phyloP scores from a whole-genome alignment of 208 protist genomes.

The Trypanosoma cruzi region DNA sequence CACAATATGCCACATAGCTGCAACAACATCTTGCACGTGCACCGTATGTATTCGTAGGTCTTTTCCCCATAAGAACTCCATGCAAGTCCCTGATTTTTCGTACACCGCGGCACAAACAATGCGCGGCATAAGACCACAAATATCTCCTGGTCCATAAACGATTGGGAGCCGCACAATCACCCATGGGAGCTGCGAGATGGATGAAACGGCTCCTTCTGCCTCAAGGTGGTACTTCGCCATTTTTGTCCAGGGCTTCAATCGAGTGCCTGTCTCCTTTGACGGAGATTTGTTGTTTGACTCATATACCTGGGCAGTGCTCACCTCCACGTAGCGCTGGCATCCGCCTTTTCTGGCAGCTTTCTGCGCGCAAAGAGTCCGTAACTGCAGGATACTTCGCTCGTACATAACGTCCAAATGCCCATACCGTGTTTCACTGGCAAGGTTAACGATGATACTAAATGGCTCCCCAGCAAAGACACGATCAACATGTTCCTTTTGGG shows the following conservation, averaged over 20 bases:
- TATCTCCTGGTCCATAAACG: conserved; percentile 92
- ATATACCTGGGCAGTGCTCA: conserved; percentile 94
- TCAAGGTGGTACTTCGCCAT: conserved; percentile 75
- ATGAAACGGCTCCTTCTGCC: conserved; percentile 70
- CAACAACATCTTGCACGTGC: conserved; percentile 90
- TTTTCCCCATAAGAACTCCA: conserved; percentile 91
- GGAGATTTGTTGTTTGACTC: conserved; percentile 50
- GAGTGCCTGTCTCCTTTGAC: conserved; percentile 19
- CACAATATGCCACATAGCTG: conserved; percentile 75
- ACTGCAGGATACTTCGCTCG: conserved; percentile 64
- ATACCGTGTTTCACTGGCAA: conserved; percentile 89
- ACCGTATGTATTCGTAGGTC: conserved; percentile 93
- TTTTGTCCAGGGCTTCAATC: conserved; percentile 82
- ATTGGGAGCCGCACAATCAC: conserved; percentile 90
- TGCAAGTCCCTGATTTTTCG: conserved; percentile 73
- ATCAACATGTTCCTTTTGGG: conserved; percentile 36
- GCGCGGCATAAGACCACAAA: conserved; percentile 80
- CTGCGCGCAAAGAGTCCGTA: conserved; percentile 64
- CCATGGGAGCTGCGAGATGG: conserved; percentile 47
- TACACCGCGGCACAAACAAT: conserved; percentile 91
- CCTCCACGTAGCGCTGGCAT: conserved; percentile 82
- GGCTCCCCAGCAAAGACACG: conserved; percentile 57
- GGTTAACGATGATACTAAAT: conserved; percentile 88
- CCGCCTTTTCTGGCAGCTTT: conserved; percentile 41
- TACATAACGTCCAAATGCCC: conserved; percentile 68